Conservation (phyloP, 2,329 filamentous ascomycete species). For the Aspergillus terreus region DNA sequence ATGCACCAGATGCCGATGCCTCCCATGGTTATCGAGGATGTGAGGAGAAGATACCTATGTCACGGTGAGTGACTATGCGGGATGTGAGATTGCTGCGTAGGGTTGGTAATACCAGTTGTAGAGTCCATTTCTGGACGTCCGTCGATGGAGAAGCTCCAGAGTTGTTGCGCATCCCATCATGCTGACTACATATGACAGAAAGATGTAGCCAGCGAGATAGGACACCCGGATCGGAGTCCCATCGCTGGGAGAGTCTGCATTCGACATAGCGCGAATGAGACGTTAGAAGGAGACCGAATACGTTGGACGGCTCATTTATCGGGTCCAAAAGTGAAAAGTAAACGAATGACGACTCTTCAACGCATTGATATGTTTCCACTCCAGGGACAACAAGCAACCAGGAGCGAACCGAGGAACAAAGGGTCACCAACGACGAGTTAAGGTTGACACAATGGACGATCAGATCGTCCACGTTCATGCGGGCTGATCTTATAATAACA, state of each 20-base stretch:
- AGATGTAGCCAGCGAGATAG: constrained; percentile 59
- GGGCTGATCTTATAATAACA: constrained; percentile 1
- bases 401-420: background rate
- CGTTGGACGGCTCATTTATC: background rate
- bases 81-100: background rate
- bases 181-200: constrained; percentile 66
- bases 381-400: background rate
- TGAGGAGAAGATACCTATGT: constrained; percentile 59
- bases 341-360: background rate
- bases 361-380: background rate
- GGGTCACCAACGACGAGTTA: background rate
- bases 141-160: constrained; percentile 73
- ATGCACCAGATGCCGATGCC: constrained; percentile 73
- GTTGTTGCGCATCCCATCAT: constrained; percentile 74
- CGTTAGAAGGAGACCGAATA: background rate
- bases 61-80: background rate
- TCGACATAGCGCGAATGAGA: constrained; percentile 17
- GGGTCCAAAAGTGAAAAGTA: background rate
- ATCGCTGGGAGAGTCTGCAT: constrained; percentile 6
- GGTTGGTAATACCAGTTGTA: constrained; percentile 59
- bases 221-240: constrained; percentile 14
- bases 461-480: background rate
- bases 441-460: constrained; percentile 1
- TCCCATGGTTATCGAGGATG: constrained; percentile 67
- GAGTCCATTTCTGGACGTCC: constrained; percentile 64